These are phyloP conservation scores for Tricharina praecox DNA, from an alignment of 495 filamentous ascomycete genomes.

Conservation along the genomic window DNA sequence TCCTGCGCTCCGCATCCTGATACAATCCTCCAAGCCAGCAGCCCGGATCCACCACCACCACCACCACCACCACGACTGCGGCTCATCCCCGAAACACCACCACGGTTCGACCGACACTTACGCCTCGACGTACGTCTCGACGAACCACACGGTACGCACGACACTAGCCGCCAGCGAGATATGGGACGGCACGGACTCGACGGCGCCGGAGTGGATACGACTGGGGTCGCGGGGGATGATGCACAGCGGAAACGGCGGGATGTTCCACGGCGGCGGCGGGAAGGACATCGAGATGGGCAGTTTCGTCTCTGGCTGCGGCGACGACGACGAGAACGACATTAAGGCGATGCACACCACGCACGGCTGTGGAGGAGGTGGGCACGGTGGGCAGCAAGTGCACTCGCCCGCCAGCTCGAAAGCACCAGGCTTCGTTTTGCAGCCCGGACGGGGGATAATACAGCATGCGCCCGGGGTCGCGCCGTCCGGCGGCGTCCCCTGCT, in stretches of 20 bases:
- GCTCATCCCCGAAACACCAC: too few relatives aligned
- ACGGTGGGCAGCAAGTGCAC: not conserved
- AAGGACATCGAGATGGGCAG: not conserved
- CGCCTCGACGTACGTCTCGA: not conserved
- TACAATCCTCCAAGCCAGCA: not conserved
- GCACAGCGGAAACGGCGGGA: not conserved
- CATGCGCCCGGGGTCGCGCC: not conserved
- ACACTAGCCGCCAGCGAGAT: not conserved
- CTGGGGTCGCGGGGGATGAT: not conserved
- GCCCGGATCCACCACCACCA: not conserved
- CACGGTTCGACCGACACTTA: not conserved
- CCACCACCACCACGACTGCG: not conserved
- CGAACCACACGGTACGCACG: not conserved
- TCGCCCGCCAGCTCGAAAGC: not conserved
- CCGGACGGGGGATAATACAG: not conserved
- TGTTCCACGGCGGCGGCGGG: not conserved
- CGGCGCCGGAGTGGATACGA: slow-evolving; percentile 1
- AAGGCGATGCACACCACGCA: too few relatives aligned
- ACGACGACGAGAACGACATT: too few relatives aligned
- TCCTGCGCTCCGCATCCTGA: not conserved
- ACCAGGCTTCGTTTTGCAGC: slow-evolving; percentile 1
- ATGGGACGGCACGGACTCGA: slow-evolving; percentile 2
- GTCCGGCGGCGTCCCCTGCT: not conserved
- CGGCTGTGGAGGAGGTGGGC: not conserved
- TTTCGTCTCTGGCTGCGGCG: not conserved